phyloP scores from a whole-genome alignment of 768 basidiomycete species.

The Cystofilobasidium bisporidii region DNA sequence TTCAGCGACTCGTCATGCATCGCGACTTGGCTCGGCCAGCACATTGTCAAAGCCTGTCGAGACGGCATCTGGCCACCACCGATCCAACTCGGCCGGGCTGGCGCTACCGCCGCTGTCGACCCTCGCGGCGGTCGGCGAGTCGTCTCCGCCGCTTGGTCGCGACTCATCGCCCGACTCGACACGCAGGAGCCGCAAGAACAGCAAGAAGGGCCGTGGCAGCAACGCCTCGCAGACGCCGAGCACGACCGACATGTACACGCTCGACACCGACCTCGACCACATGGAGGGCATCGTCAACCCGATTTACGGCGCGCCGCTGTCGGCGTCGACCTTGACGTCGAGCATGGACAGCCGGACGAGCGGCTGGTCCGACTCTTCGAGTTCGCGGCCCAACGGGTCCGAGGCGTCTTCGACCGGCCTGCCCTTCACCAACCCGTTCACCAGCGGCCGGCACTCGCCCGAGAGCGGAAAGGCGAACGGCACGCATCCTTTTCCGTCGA shows the following conservation, averaged over 20 bases:
- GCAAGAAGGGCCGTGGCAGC: neutral
- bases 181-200: neutral
- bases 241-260: constrained; percentile 38
- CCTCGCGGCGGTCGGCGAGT: neutral
- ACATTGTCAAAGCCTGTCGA: neutral
- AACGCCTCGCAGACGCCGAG: neutral
- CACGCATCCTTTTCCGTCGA: constrained; percentile 13
- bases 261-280: constrained; percentile 60
- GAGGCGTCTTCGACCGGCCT: constrained; percentile 13
- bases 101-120: constrained; percentile 12
- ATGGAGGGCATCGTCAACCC: constrained; percentile 76
- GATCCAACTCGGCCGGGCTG: constrained; percentile 7
- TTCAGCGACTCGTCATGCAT: neutral
- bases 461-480: constrained; percentile 5
- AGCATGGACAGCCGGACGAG: constrained; percentile 18
- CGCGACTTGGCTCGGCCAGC: neutral
- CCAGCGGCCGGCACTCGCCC: constrained; percentile 9
- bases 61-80: neutral
- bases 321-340: constrained; percentile 11
- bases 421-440: constrained; percentile 18
- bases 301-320: constrained; percentile 12
- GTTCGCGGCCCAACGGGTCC: neutral
- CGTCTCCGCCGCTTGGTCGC: neutral
- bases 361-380: constrained; percentile 12
- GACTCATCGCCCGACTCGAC: neutral